Evolutionary conservation across 83 land plant species (phyloP).

Genomic region (Isoetes engelmannii): DNA sequence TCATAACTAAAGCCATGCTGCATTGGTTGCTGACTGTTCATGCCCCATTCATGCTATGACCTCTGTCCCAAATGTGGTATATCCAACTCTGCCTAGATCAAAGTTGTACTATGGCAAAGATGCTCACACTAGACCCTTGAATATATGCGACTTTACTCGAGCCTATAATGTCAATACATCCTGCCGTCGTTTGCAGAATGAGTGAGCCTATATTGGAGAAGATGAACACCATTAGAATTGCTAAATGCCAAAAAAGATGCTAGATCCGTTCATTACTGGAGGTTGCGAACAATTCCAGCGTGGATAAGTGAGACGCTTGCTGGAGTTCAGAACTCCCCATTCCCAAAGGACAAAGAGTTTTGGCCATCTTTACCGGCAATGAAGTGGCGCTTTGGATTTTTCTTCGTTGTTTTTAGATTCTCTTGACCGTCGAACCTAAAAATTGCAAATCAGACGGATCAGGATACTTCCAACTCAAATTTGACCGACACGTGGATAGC

Average conservation of each 20-base stretch:
- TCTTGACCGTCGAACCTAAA: no score
- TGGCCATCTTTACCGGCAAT: no score
- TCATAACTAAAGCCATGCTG: slow-evolving; percentile 13
- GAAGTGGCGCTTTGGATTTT: no score
- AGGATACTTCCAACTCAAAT: no score
- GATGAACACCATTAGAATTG: slow-evolving; percentile 6
- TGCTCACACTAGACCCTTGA: slow-evolving; percentile 1
- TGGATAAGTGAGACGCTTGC: no score
- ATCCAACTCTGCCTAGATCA: slow-evolving; percentile 17
- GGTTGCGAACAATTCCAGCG: no score
- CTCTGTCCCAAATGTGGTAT: slow-evolving; percentile 51
- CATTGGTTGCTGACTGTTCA: slow-evolving; percentile 20
- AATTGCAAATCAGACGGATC: no score
- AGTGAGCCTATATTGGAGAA: not conserved
- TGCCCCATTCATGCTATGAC: no score
- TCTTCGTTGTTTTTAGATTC: no score
- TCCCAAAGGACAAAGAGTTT: no score
- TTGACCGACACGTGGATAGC: no score
- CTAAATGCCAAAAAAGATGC: slow-evolving; percentile 37
- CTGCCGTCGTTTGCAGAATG: slow-evolving; percentile 12
- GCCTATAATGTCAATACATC: slow-evolving; percentile 19
- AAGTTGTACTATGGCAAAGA: slow-evolving; percentile 36
- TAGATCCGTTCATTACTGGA: slow-evolving; percentile 36
- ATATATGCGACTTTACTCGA: slow-evolving; percentile 15
- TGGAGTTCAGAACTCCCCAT: no score